A percentile compares a stretch with the other conserved stretches of the same genome.
Conservation (phyloP, 768 basidiomycete species). For the Pleurotus tuber-regium region DNA sequence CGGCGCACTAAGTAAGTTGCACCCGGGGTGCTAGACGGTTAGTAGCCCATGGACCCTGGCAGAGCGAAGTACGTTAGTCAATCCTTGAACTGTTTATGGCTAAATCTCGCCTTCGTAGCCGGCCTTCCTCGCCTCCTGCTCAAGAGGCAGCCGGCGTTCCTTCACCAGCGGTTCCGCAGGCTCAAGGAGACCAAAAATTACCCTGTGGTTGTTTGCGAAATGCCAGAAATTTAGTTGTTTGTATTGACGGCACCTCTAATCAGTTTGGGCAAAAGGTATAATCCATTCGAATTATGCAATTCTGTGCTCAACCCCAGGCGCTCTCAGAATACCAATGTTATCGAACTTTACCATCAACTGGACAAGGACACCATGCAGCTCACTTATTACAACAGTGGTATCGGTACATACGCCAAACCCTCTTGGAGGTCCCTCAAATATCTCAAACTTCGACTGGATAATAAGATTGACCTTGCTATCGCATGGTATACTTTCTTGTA, state of each 20-base stretch:
- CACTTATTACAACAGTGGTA: conserved; percentile 40
- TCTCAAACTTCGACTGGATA: conserved; percentile 15
- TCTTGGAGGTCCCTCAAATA: conserved; percentile 16
- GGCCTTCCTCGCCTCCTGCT: too few relatives aligned
- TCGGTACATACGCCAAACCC: conserved; percentile 31
- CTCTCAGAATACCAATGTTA: conserved; percentile 37
- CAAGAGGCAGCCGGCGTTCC: too few relatives aligned
- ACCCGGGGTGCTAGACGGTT: too few relatives aligned
- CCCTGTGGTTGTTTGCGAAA: background rate
- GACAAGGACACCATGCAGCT: conserved; percentile 31
- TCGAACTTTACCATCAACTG: conserved; percentile 36
- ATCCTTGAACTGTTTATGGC: too few relatives aligned
- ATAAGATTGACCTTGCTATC: conserved; percentile 29
- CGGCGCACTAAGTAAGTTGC: too few relatives aligned
- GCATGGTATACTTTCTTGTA: conserved; percentile 25
- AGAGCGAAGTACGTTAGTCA: too few relatives aligned
- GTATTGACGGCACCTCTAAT: conserved; percentile 40
- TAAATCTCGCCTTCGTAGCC: too few relatives aligned
- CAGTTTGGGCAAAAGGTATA: conserved; percentile 31
- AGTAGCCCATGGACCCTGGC: too few relatives aligned
- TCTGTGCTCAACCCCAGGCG: background rate
- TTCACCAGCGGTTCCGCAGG: too few relatives aligned
- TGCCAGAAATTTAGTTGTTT: conserved; percentile 26
- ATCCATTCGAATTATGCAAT: background rate
- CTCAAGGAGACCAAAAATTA: too few relatives aligned